A percentile compares a stretch with the other conserved stretches of the same genome.
Evolutionary conservation across 106 monocot species (phyloP).

Genomic region (Dendrobium catenatum): DNA sequence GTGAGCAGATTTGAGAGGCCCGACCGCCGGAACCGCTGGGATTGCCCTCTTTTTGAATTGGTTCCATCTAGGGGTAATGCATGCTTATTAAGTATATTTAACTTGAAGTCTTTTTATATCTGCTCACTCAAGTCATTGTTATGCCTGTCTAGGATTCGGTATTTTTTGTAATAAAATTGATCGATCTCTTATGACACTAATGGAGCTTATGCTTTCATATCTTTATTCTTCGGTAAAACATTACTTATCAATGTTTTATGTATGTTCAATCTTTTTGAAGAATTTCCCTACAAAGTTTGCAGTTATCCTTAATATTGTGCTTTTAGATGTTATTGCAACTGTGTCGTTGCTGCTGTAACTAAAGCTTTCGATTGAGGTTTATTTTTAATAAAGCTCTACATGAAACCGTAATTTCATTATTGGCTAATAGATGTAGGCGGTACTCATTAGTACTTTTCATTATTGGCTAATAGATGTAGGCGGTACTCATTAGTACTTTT

Average conservation of each 20-base stretch:
- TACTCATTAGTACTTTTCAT: not conserved
- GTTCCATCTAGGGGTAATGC: conserved; percentile 66
- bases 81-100: not conserved
- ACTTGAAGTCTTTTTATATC: not conserved
- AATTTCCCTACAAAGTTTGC: not conserved
- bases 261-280: not conserved
- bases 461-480: not conserved
- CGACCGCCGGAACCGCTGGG: conserved; percentile 88
- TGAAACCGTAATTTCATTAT: not conserved
- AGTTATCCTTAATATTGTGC: not conserved
- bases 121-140: not conserved
- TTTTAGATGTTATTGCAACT: not conserved
- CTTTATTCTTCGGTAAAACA: not conserved
- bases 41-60: conserved; percentile 93
- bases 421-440: too few relatives aligned
- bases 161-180: not conserved
- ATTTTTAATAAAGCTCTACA: not conserved
- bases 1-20: conserved; percentile 86
- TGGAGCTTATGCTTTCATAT: not conserved
- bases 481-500: not conserved
- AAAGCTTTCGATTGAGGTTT: not conserved
- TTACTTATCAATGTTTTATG: not conserved
- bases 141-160: not conserved
- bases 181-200: not conserved
- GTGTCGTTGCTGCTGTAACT: not conserved